Percentiles rank a stretch among this genome's conserved stretches.
Evolutionary conservation across 2,329 filamentous ascomycete species (phyloP).

Genomic region (Uncinocarpus reesii): DNA sequence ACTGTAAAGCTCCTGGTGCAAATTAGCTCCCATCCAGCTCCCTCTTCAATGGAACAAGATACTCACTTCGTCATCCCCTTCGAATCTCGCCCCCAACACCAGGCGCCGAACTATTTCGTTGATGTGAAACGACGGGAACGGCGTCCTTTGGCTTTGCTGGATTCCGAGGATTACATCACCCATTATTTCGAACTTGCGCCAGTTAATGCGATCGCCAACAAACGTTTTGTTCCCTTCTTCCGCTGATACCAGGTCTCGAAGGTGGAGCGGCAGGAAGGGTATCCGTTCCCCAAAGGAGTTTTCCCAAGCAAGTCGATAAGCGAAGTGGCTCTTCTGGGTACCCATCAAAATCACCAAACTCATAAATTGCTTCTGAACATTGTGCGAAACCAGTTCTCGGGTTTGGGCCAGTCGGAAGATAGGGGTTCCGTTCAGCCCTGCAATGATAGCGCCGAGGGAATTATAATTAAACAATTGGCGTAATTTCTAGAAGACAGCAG

Average conservation of each 20-base stretch:
- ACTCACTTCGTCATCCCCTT: conserved; percentile 77
- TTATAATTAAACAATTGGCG: conserved; percentile 96
- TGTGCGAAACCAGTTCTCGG: conserved; percentile 58
- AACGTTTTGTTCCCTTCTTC: conserved; percentile 90
- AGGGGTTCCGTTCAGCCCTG: conserved; percentile 79
- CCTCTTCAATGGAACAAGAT: not conserved
- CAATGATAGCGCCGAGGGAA: conserved; percentile 82
- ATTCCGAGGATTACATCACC: conserved; percentile 83
- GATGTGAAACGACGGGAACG: conserved; percentile 51
- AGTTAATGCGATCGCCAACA: conserved; percentile 78
- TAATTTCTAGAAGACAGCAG: conserved; percentile 48
- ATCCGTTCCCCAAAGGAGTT: conserved; percentile 85
- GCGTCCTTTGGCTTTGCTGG: conserved; percentile 78
- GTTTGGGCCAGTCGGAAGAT: conserved; percentile 78
- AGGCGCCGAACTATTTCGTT: conserved; percentile 63
- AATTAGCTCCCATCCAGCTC: no score
- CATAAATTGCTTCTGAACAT: conserved; percentile 73
- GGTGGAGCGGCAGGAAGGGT: conserved; percentile 82
- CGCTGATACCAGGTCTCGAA: conserved; percentile 79
- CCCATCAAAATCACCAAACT: conserved; percentile 86
- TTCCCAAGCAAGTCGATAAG: conserved; percentile 95
- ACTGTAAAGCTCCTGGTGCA: conserved; percentile 46
- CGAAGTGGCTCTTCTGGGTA: conserved; percentile 81
- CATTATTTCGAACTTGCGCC: conserved; percentile 96
- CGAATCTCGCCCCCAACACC: conserved; percentile 70